Conservation (phyloP, 1,284 basidiomycete species). For the Exobasidium rhododendri region DNA sequence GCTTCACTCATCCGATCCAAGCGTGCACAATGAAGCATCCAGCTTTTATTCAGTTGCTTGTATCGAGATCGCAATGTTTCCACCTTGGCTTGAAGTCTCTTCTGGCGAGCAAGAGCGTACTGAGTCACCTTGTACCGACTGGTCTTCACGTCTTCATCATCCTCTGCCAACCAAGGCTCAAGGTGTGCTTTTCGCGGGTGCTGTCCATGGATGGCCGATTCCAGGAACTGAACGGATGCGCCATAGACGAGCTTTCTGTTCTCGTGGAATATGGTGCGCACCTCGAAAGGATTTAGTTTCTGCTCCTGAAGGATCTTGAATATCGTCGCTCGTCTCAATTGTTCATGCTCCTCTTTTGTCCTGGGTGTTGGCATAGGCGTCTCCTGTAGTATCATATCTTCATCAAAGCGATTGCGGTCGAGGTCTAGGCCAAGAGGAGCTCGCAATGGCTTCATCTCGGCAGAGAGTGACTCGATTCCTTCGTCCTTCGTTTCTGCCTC, state of each 20-base stretch:
- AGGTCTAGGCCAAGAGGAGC: too few species aligned
- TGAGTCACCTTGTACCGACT: conserved; percentile 18
- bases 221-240: conserved; percentile 28
- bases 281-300: conserved; percentile 12
- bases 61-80: conserved; percentile 39
- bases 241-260: conserved; percentile 26
- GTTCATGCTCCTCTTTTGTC: conserved; percentile 30
- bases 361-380: conserved; percentile 26
- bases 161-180: conserved; percentile 29
- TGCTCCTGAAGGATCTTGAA: conserved; percentile 6
- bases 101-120: conserved; percentile 23
- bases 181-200: conserved; percentile 26
- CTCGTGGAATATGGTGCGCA: conserved; percentile 23
- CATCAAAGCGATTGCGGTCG: background rate
- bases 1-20: conserved; percentile 42
- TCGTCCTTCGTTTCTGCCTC: too few species aligned
- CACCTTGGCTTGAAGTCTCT: conserved; percentile 40
- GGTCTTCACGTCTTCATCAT: conserved; percentile 17
- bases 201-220: conserved; percentile 34
- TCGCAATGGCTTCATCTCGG: too few species aligned
- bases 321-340: conserved; percentile 16
- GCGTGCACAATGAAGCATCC: conserved; percentile 41
- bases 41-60: conserved; percentile 40
- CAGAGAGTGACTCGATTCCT: too few species aligned
- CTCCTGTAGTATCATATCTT: background rate